Conservation (phyloP, 164 flowering plant species). For the Chimonanthus salicifolius region DNA sequence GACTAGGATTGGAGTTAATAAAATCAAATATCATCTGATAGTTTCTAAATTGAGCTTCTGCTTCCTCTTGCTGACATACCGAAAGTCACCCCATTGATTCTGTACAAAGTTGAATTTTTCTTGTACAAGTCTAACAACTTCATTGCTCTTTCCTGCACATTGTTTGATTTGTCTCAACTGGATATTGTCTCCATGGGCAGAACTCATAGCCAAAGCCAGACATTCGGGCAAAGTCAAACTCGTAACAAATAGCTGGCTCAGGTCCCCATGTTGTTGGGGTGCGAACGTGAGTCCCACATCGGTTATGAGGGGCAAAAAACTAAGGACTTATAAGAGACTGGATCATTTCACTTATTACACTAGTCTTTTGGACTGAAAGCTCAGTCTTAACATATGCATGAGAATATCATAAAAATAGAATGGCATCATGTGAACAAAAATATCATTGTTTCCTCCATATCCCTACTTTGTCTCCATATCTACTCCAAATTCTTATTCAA, state of each 20-base stretch:
- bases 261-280: slow-evolving; percentile 73
- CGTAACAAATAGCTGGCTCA: slow-evolving; percentile 96
- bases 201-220: slow-evolving; percentile 61
- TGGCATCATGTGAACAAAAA: slow-evolving; percentile 99
- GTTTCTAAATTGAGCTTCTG: slow-evolving; percentile 93
- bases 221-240: slow-evolving; percentile 93
- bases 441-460: slow-evolving; percentile 79
- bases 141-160: slow-evolving; percentile 78
- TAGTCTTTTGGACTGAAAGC: too few relatives aligned
- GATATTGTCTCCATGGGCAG: slow-evolving; percentile 88
- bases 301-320: too few relatives aligned
- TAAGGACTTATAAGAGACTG: too few relatives aligned
- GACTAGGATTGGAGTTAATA: slow-evolving; percentile 72
- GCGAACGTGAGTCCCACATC: too few relatives aligned
- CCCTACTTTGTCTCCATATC: slow-evolving; percentile 98
- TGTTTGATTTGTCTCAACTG: slow-evolving; percentile 69
- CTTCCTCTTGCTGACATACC: slow-evolving; percentile 81
- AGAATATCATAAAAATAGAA: slow-evolving; percentile 93
- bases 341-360: too few relatives aligned
- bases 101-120: slow-evolving; percentile 84
- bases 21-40: slow-evolving; percentile 87
- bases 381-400: slow-evolving; percentile 21
- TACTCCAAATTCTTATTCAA: slow-evolving; percentile 76
- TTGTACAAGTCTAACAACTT: slow-evolving; percentile 77
- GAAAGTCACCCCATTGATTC: slow-evolving; percentile 97